Conservation (phyloP, 163 green algal genomes). For the Chloromonas sp. region DNA sequence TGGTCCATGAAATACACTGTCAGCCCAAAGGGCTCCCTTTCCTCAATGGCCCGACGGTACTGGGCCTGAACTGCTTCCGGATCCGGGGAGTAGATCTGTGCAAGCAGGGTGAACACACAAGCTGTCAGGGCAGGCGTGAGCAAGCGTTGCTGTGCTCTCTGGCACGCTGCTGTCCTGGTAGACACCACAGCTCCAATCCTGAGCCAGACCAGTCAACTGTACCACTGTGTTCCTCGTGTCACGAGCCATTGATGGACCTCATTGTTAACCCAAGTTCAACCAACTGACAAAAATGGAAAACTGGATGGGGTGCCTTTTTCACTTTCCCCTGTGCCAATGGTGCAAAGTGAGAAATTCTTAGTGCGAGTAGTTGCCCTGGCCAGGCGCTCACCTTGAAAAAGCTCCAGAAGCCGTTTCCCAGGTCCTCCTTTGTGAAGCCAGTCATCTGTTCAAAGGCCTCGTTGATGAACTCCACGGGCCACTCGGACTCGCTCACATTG, state of each 20-base stretch:
- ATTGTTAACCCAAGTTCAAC: too few species aligned
- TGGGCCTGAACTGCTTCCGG: not conserved
- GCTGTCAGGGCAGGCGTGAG: not conserved
- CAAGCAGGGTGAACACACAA: not conserved
- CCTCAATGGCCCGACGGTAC: slow-evolving; percentile 11
- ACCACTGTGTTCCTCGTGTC: too few species aligned
- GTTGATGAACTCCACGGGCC: slow-evolving; percentile 45
- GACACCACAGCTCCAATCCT: too few species aligned
- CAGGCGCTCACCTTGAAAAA: slow-evolving; percentile 24
- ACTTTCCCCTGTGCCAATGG: too few species aligned
- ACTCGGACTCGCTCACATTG: slow-evolving; percentile 25
- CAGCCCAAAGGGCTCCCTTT: slow-evolving; percentile 32
- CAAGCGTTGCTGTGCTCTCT: too few species aligned
- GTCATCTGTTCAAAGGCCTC: slow-evolving; percentile 37
- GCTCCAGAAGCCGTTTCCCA: slow-evolving; percentile 32
- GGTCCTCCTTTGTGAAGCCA: slow-evolving; percentile 17
- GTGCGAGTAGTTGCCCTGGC: too few species aligned
- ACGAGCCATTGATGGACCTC: too few species aligned
- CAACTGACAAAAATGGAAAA: too few species aligned
- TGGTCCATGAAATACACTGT: slow-evolving; percentile 6
- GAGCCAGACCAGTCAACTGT: too few species aligned
- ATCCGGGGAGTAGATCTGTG: not conserved
- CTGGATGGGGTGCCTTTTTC: too few species aligned
- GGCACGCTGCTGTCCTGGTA: too few species aligned
- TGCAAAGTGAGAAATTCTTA: too few species aligned